These are phyloP conservation scores for Diaporthe humulicola DNA, from an alignment of 2,329 filamentous ascomycete genomes.

Conservation along the genomic window DNA sequence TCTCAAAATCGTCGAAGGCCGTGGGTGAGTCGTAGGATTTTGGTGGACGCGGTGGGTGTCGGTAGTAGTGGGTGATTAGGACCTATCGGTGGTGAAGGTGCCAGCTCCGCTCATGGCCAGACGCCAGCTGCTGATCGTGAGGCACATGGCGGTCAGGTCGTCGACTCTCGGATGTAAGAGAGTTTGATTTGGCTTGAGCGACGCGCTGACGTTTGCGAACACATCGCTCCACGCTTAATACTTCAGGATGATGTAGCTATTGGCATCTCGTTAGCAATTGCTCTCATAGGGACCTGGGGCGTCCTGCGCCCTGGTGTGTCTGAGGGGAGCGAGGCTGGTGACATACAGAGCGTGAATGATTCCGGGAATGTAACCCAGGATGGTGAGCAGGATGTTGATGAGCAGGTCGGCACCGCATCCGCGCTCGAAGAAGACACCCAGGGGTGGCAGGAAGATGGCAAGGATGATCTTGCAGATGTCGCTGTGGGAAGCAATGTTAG, in stretches of 20 bases:
- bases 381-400: constrained; percentile 93
- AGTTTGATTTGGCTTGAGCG: constrained; percentile 7
- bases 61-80: background rate
- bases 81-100: background rate
- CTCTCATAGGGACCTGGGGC: background rate
- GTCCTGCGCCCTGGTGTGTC: background rate
- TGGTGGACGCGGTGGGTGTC: background rate
- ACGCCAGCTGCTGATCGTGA: background rate
- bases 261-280: constrained; percentile 50
- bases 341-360: constrained; percentile 88
- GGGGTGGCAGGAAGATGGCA: constrained; percentile 88
- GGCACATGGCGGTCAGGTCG: background rate
- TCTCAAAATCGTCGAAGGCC: constrained; percentile 15
- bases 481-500: constrained; percentile 42
- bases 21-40: background rate
- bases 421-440: constrained; percentile 95
- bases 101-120: background rate
- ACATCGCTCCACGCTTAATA: constrained; percentile 69
- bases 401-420: constrained; percentile 88
- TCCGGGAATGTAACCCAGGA: constrained; percentile 79
- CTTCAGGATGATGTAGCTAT: constrained; percentile 83
- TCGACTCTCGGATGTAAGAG: background rate
- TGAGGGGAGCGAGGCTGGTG: too few relatives aligned
- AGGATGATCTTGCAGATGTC: constrained; percentile 81
- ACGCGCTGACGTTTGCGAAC: background rate